Evolutionary conservation across 495 filamentous ascomycete genomes (phyloP).

Genomic region (Podospora conica): DNA sequence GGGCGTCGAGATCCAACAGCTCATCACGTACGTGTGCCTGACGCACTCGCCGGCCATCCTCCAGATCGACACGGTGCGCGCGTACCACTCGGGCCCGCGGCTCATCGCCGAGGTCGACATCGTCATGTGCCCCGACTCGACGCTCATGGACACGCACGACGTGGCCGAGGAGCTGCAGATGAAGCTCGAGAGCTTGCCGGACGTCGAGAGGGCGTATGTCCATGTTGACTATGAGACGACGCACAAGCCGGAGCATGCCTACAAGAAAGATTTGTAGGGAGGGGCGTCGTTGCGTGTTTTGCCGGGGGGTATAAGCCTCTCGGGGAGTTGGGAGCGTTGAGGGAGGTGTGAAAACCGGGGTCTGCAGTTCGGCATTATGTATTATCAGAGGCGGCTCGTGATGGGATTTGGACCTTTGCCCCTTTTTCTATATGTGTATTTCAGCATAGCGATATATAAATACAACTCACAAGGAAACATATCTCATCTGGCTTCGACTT

Average conservation of each 20-base stretch:
- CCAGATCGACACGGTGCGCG: constrained; percentile 89
- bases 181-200: constrained; percentile 86
- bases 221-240: constrained; percentile 95
- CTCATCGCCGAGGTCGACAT: constrained; percentile 88
- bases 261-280: constrained; percentile 47
- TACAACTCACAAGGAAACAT: neutral
- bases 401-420: no score
- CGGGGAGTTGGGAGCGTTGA: neutral
- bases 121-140: constrained; percentile 67
- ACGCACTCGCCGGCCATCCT: constrained; percentile 77
- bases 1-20: constrained; percentile 76
- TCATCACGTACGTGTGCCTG: constrained; percentile 95
- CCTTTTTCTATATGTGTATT: neutral
- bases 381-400: neutral
- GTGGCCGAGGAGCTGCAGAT: constrained; percentile 91
- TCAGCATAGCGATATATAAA: neutral
- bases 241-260: constrained; percentile 76
- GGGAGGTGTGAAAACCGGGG: neutral
- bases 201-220: constrained; percentile 92
- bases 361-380: neutral
- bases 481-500: neutral
- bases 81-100: constrained; percentile 84
- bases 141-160: constrained; percentile 78
- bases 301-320: neutral
- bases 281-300: neutral